These are phyloP conservation scores for Suillus cothurnatus DNA, from an alignment of 768 basidiomycete genomes.

Conservation along the genomic window DNA sequence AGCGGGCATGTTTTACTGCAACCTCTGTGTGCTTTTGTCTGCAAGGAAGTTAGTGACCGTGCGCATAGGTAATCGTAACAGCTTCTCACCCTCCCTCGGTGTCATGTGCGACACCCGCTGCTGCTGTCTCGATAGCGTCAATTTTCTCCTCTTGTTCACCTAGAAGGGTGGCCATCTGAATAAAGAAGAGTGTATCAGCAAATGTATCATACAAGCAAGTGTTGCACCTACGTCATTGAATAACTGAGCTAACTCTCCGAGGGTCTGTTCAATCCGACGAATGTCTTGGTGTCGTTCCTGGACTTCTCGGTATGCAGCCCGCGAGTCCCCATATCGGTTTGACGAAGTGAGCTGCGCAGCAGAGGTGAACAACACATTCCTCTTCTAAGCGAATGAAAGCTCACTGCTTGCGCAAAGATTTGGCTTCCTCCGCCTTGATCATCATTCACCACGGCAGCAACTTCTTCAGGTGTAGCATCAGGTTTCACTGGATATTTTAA, in stretches of 20 bases:
- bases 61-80: background rate
- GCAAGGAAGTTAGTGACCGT: background rate
- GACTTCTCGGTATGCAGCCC: constrained; percentile 83
- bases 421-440: constrained; percentile 58
- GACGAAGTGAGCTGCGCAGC: constrained; percentile 63
- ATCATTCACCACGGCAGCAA: constrained; percentile 68
- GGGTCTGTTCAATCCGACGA: constrained; percentile 79
- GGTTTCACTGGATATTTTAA: constrained; percentile 65
- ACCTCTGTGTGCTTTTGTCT: constrained; percentile 64
- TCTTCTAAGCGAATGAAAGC: constrained; percentile 6
- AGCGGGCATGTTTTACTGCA: constrained; percentile 68
- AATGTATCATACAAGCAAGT: constrained; percentile 6
- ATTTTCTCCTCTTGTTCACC: constrained; percentile 82
- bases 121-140: constrained; percentile 60
- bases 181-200: constrained; percentile 10
- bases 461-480: constrained; percentile 80
- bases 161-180: constrained; percentile 76
- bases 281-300: constrained; percentile 89
- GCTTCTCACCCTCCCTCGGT: constrained; percentile 67
- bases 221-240: constrained; percentile 69
- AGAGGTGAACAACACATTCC: background rate
- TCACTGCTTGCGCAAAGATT: constrained; percentile 78
- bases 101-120: constrained; percentile 63
- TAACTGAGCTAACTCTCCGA: constrained; percentile 86
- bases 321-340: constrained; percentile 81